A percentile compares a stretch with the other conserved stretches of the same genome.
phyloP scores from a whole-genome alignment of 2,329 filamentous ascomycete species.

The Lasiodiplodia sp. region DNA sequence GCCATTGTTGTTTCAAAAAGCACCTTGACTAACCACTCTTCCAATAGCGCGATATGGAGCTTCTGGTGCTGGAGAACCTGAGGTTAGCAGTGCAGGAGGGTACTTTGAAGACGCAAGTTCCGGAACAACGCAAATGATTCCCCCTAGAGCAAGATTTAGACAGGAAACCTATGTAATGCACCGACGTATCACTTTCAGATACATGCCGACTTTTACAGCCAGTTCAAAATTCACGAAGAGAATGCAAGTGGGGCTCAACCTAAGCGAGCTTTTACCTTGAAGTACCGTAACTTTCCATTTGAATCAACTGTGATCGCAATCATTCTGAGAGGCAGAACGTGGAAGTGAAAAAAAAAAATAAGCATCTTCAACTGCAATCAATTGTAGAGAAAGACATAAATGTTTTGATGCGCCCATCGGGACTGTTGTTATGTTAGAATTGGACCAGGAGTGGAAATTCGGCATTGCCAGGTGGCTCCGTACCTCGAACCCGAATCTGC shows the following conservation, averaged over 20 bases:
- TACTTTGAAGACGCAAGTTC: conserved; percentile 65
- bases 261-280: not conserved
- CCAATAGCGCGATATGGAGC: conserved; percentile 62
- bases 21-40: not conserved
- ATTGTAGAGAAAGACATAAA: not conserved
- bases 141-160: conserved; percentile 2
- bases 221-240: not conserved
- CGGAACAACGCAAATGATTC: conserved; percentile 60
- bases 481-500: conserved; percentile 17
- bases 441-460: not conserved
- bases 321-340: not conserved
- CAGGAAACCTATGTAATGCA: not conserved
- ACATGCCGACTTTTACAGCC: not conserved
- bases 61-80: conserved; percentile 65
- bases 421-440: not conserved
- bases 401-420: not conserved
- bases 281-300: no score
- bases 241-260: not conserved
- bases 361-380: no score
- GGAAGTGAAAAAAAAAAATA: not conserved
- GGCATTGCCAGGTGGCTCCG: not conserved
- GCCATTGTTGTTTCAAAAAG: not conserved
- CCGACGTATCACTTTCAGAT: not conserved
- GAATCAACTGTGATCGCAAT: no score
- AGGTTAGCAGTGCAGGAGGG: conserved; percentile 64